Conservation (phyloP, 441 rosid genomes). For the Daphne laureola region DNA sequence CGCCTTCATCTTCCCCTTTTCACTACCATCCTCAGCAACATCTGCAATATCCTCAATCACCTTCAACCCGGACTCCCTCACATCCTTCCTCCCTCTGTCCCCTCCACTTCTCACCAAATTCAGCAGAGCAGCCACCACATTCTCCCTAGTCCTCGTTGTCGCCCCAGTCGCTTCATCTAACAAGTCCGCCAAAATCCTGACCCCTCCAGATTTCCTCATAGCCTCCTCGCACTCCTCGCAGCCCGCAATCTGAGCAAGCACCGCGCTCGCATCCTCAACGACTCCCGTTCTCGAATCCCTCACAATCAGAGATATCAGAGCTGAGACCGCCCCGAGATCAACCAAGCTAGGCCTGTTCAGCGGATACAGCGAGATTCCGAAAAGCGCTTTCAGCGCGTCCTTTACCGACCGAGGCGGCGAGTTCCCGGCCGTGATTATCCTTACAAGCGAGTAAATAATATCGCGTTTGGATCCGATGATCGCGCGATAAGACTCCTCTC, state of each 20-base stretch:
- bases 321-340: slow-evolving; percentile 50
- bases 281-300: slow-evolving; percentile 73
- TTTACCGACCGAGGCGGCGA: slow-evolving; percentile 70
- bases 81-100: slow-evolving; percentile 36
- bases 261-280: slow-evolving; percentile 89
- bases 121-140: slow-evolving; percentile 62
- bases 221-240: slow-evolving; percentile 73
- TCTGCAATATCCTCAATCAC: slow-evolving; percentile 52
- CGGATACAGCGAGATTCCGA: slow-evolving; percentile 59
- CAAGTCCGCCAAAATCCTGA: slow-evolving; percentile 55
- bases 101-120: slow-evolving; percentile 60
- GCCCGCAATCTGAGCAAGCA: slow-evolving; percentile 85
- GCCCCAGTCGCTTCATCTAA: slow-evolving; percentile 66
- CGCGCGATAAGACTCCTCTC: slow-evolving; percentile 69
- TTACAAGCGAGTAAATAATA: slow-evolving; percentile 59
- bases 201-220: slow-evolving; percentile 46
- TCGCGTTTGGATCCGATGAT: slow-evolving; percentile 82
- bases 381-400: slow-evolving; percentile 76
- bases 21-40: slow-evolving; percentile 50
- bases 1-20: slow-evolving; percentile 65
- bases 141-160: slow-evolving; percentile 57
- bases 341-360: slow-evolving; percentile 54
- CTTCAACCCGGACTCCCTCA: slow-evolving; percentile 29
- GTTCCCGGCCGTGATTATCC: slow-evolving; percentile 36
- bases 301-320: slow-evolving; percentile 54